A percentile compares a stretch with the other conserved stretches of the same genome.
Evolutionary conservation across 176 grass and related monocot genomes (phyloP).

Genomic region (Hyparrhenia diplandra): DNA sequence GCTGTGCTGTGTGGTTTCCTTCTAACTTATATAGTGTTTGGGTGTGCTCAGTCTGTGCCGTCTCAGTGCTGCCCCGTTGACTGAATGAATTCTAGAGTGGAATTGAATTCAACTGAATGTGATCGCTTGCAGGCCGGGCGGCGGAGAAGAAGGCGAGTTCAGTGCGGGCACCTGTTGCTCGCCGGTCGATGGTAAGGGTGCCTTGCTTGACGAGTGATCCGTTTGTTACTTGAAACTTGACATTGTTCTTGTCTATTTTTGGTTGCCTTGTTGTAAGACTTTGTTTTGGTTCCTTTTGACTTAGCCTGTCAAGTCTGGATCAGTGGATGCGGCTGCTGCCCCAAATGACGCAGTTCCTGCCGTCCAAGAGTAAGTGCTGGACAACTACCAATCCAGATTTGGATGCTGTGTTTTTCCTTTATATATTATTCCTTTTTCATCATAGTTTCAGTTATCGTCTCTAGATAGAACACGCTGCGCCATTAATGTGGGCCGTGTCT

Average conservation of each 20-base stretch:
- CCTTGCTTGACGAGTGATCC: neutral
- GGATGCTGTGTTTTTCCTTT: neutral
- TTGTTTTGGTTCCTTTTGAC: neutral
- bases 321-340: constrained; percentile 31
- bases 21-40: neutral
- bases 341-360: constrained; percentile 43
- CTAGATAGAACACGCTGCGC: no score
- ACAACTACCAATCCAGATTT: neutral
- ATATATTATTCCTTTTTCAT: neutral
- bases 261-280: neutral
- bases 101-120: neutral
- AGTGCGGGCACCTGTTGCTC: constrained; percentile 4
- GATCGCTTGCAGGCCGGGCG: neutral
- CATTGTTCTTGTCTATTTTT: constrained; percentile 15
- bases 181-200: constrained; percentile 52
- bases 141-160: constrained; percentile 37
- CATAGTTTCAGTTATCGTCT: neutral
- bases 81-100: neutral
- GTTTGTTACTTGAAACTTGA: constrained; percentile 7
- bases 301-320: constrained; percentile 67
- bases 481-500: neutral
- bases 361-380: constrained; percentile 52
- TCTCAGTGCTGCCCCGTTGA: neutral
- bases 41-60: neutral
- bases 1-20: neutral